Evolutionary conservation across 306 rosid genomes (phyloP), one percentile per base, ranked within the genome.

Genomic region (Quercus wislizeni): DNA sequence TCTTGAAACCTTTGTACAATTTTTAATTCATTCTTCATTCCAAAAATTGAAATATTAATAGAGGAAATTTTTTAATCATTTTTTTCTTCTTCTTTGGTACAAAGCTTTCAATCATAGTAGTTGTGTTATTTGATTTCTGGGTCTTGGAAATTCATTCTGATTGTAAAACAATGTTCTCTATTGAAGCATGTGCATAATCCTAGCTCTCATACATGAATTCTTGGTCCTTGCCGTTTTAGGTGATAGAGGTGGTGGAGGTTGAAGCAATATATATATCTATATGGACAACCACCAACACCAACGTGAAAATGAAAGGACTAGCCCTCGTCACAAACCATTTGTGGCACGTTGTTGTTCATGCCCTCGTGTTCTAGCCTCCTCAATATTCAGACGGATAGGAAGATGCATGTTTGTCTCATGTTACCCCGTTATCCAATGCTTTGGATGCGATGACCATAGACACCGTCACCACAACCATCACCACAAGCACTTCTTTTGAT

Each of bases 341-440:
- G 75, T 73, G 75, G 64, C 71, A 52, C 75, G 70, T 75, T 80
- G 80, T 71, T 17, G 83, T 1, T 81, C 54, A 49, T 49, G 83
- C 49, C 85, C 90, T 12, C 65, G 82, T 78, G 75, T 76, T 79
- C 75, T 72, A 31, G 83, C 83, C 5, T 87, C 92, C 5, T 68
- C 79, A 69, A 59, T 90, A 75, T 85, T 84, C 55, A 83, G 86
- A 85, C 87, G 94, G 55, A 77, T 92, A 33, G 87, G 91, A 78
- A 88, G 94, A 74, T 91, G 92, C 69, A 74, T 91, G 85, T 89
- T 91, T 75, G 89, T 88, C 71, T 55, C 89, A 14, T 91, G 92
- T 74, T 89, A 82, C 84, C 94, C 97, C 83, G 69, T 88, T 49
- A 73, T 92, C 31, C 89, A 55, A 77, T 92, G 94, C 21, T 72